A percentile compares a stretch with the other conserved stretches of the same genome.
Conservation (phyloP, 202 grass and related monocot genomes). For the Schoenoplectus triqueter region DNA sequence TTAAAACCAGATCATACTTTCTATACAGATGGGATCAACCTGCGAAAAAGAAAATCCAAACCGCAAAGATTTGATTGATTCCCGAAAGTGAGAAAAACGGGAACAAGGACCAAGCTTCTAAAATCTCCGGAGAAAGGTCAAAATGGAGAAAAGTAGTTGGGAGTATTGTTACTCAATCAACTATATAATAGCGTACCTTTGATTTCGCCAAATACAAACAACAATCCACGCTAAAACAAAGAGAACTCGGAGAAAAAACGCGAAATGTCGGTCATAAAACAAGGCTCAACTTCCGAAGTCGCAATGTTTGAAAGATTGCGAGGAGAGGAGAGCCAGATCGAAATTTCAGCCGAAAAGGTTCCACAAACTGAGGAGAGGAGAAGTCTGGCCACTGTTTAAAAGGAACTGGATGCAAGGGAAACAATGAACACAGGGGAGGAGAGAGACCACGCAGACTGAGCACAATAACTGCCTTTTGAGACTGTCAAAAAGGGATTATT, state of each 20-base stretch:
- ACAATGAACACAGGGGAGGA: slow-evolving; percentile 15
- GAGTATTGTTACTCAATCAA: slow-evolving; percentile 23
- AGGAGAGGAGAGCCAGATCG: slow-evolving; percentile 24
- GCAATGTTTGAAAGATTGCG: slow-evolving; percentile 10
- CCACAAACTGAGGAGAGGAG: not conserved
- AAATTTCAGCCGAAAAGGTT: slow-evolving; percentile 28
- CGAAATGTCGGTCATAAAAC: slow-evolving; percentile 20
- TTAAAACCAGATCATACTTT: not conserved
- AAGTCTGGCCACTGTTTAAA: slow-evolving; percentile 19
- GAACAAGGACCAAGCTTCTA: not conserved
- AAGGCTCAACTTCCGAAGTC: not conserved
- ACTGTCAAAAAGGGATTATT: slow-evolving; percentile 33
- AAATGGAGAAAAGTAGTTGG: slow-evolving; percentile 14
- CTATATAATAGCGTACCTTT: not conserved
- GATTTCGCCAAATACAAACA: slow-evolving; percentile 15
- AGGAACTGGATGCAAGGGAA: slow-evolving; percentile 21
- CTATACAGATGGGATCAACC: slow-evolving; percentile 8
- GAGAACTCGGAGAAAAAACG: not conserved
- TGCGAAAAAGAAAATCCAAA: not conserved
- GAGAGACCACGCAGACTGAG: slow-evolving; percentile 16
- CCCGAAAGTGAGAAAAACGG: not conserved
- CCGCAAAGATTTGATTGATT: not conserved
- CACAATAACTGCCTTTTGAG: slow-evolving; percentile 35
- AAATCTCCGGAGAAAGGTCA: slow-evolving; percentile 23
- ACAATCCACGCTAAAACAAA: not conserved